These are phyloP conservation scores for Penicillium cinerascens DNA, from an alignment of 495 filamentous ascomycete species.

Conservation along the genomic window DNA sequence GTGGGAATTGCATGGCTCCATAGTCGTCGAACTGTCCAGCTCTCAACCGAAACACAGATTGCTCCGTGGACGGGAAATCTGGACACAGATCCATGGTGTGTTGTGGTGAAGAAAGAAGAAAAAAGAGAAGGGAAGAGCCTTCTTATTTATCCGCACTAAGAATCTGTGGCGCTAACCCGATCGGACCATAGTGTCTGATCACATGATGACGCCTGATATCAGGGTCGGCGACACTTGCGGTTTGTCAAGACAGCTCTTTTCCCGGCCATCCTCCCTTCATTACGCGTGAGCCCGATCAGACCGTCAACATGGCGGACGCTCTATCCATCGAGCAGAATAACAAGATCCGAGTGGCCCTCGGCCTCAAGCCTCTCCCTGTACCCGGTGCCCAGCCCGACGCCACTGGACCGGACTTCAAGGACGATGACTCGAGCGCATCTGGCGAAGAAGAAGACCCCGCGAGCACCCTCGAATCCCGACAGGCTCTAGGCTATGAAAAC, in stretches of 20 bases:
- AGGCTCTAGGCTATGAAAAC: slow-evolving; percentile 73
- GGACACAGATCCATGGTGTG: slow-evolving; percentile 74
- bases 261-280: background rate
- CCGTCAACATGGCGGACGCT: slow-evolving; percentile 65
- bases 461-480: slow-evolving; percentile 76
- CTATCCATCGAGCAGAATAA: slow-evolving; percentile 93
- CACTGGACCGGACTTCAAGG: slow-evolving; percentile 59
- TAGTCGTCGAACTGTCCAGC: slow-evolving; percentile 79
- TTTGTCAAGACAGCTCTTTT: background rate
- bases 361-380: slow-evolving; percentile 86
- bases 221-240: background rate
- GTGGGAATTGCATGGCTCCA: slow-evolving; percentile 66
- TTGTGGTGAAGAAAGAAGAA: slow-evolving; percentile 46
- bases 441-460: slow-evolving; percentile 60
- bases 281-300: slow-evolving; percentile 2
- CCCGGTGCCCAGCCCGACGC: slow-evolving; percentile 50
- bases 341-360: slow-evolving; percentile 82
- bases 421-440: slow-evolving; percentile 42
- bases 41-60: slow-evolving; percentile 66
- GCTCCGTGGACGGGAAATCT: slow-evolving; percentile 59
- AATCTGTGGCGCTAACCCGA: slow-evolving; percentile 21
- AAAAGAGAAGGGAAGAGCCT: slow-evolving; percentile 33
- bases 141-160: slow-evolving; percentile 30
- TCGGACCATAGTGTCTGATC: slow-evolving; percentile 4
- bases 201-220: slow-evolving; percentile 15